Conservation (phyloP, 129 eudicot genomes). For the Daucus carota region DH1_v3.0 NC_030387.2:31889501-31890000, state of each 20-base stretch:
- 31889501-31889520: conserved; percentile 1
- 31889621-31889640: conserved; percentile 20
- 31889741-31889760: conserved; percentile 80
- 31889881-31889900: neutral
- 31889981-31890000: neutral
- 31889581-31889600: conserved; percentile 43
- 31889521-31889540: conserved; percentile 5
- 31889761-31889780: conserved; percentile 92
- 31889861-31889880: neutral
- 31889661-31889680: conserved; percentile 12
- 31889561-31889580: conserved; percentile 58
- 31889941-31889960: neutral
- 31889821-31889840: conserved; percentile 2
- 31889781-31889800: conserved; percentile 68
- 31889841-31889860: neutral
- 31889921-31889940: neutral
- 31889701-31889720: conserved; percentile 86
- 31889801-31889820: conserved; percentile 99
- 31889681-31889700: conserved; percentile 40
- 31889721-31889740: conserved; percentile 92
- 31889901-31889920: neutral
- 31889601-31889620: conserved; percentile 37
- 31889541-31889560: conserved; percentile 48
- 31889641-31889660: conserved; percentile 20
- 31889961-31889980: neutral